Evolutionary conservation across 2,329 filamentous ascomycete species (phyloP), one percentile per base, ranked within the genome.

Genomic region (Tolypocladium pustulatum): DNA sequence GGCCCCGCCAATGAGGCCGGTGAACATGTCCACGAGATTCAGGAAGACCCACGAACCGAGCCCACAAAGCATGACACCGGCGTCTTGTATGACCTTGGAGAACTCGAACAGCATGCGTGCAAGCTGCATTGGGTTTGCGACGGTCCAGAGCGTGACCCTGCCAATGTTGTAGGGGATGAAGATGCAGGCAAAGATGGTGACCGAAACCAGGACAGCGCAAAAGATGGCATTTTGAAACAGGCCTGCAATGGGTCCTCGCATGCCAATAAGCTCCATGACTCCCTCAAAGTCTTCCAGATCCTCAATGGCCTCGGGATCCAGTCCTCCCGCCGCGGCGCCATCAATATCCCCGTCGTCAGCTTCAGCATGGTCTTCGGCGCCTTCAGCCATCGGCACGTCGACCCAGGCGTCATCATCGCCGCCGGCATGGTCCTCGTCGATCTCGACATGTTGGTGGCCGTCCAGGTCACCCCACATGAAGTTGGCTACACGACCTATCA

Each of bases 181-280:
- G 52, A 97, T 85, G 56, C 91, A 93, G 60, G 89, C 77, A 57
- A 91, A 87, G 49, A 99, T 85, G 17, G 92, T 96, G 56, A 93
- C 83, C 1, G 90, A 89, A 17, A 99, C 91, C 34, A 99, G 80
- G 53, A 97, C 87, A 9, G 89, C 88, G 69, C 93, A 96, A 72
- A 99, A 99, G 20, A 97, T 86, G 58, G 90, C 91, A 65, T 99
- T 99, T 68, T 99, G 94, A 64, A 97, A 85, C 7, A 99, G 81
- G 3, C 91, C 91, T 17, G 88, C 87, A 3, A 99, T 80, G 0
- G 94, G 94, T 0, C 94, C 94, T 67, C 95, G 90, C 89, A 99
- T 95, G 41, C 94, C 94, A 60, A 99, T 88, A 20, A 99, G 83
- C 71, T 99, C 94, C 78, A 99, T 86, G 57, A 99, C 90, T 0